phyloP scores from a whole-genome alignment of 2,329 filamentous ascomycete species.

The Zalaria obscura region DNA sequence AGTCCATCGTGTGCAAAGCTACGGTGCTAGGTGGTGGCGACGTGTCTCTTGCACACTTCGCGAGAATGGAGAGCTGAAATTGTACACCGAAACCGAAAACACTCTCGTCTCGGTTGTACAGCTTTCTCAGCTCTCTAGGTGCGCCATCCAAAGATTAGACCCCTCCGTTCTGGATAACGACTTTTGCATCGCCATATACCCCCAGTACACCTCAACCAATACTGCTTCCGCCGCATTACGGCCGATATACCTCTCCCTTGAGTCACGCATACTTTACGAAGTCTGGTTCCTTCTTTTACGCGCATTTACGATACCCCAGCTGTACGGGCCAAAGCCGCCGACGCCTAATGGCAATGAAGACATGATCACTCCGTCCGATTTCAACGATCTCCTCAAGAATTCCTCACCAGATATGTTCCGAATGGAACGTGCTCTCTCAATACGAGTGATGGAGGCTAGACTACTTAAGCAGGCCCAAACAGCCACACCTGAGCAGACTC shows the following conservation, averaged over 20 bases:
- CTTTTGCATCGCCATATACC: conserved; percentile 89
- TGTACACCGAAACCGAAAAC: conserved; percentile 75
- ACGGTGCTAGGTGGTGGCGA: conserved; percentile 58
- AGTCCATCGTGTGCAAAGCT: conserved; percentile 41
- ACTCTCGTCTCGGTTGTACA: conserved; percentile 71
- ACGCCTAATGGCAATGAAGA: conserved; percentile 29
- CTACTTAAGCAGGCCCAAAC: not conserved
- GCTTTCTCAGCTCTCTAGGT: conserved; percentile 75
- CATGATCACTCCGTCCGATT: not conserved
- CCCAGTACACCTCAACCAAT: conserved; percentile 69
- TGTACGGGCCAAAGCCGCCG: conserved; percentile 56
- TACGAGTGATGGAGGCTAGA: conserved; percentile 47
- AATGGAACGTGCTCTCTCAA: conserved; percentile 46
- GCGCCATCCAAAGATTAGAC: conserved; percentile 80
- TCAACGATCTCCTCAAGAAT: conserved; percentile 13
- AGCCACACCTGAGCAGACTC: not conserved
- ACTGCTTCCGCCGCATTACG: conserved; percentile 57
- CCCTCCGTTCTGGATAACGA: conserved; percentile 83
- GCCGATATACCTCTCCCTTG: conserved; percentile 80
- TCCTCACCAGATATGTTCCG: conserved; percentile 47
- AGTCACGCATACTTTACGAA: conserved; percentile 81
- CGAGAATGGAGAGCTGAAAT: conserved; percentile 86
- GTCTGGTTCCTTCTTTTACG: conserved; percentile 91
- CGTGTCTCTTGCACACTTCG: conserved; percentile 84
- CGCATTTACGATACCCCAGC: conserved; percentile 81